Evolutionary conservation across 1,284 basidiomycete species (phyloP), one percentile per base, ranked within the genome.

Genomic region (Heterobasidion annosum): DNA sequence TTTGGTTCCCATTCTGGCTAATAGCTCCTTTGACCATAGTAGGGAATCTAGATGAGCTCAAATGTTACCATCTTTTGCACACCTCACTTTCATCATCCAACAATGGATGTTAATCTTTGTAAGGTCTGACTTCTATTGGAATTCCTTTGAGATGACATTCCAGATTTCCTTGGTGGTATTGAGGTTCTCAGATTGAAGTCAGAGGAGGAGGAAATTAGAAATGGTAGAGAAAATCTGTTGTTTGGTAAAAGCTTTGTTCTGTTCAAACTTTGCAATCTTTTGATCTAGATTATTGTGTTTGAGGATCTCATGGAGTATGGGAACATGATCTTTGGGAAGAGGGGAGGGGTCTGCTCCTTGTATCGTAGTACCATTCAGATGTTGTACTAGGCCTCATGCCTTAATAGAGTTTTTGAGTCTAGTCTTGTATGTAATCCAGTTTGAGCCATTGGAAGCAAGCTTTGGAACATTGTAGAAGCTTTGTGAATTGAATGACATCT

Each of bases 11-110:
- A 64, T 61, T 0, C 60, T 56, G 6, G 61, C 55, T 1, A 65
- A 56, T 8, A 63, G 50, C 32, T 65, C 62, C 1, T 50, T 52
- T 55, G 65, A 53, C 12, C 34, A 49, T 8, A 33, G 18, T 18
- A 66, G 46, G n/a, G 53, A 57, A 5, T 54, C 49, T 18, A 66
- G 58, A 48, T 66, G 64, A 0, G 46, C 42, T 13, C 52, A 51
- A 2, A 65, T 53, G 42, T 65, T 58, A 7, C 55, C 61, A 34
- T 53, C 55, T 7, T 64, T 62, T 0, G 16, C 34, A 52, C 57
- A 64, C 2, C 44, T 10, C 19, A 44, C 42, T 7, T 62, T 58
- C 43, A 63, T 59, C 13, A 66, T 58, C 16, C 54, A 42, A 10
- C 57, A 25, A 16, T 56, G 48, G 2, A 66, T 53, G 48, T 64